A percentile compares a stretch with the other conserved stretches of the same genome.
Conservation (phyloP, 1,284 basidiomycete genomes). For the Retiboletus fuscus region DNA sequence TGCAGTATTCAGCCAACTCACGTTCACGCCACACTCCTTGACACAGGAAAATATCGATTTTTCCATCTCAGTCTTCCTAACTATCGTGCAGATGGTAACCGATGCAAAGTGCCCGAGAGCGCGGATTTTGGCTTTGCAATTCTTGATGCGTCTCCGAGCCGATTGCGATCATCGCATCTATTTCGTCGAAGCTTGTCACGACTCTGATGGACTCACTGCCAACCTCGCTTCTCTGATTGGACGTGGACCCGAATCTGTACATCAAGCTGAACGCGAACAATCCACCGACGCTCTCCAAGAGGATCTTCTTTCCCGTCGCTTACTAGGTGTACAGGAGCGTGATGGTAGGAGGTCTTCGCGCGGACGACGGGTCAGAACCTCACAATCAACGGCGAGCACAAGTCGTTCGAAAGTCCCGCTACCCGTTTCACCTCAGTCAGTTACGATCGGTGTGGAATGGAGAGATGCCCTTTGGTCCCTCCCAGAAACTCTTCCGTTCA, state of each 20-base stretch:
- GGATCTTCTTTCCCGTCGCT: constrained; percentile 59
- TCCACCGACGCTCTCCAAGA: constrained; percentile 47
- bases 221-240: constrained; percentile 68
- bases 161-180: constrained; percentile 93
- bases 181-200: constrained; percentile 64
- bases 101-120: constrained; percentile 69
- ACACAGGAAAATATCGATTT: constrained; percentile 59
- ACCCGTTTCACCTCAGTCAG: too few species aligned
- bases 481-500: constrained; percentile 82
- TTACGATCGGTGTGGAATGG: too few species aligned
- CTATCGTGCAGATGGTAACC: constrained; percentile 59
- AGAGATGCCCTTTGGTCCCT: constrained; percentile 80
- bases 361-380: constrained; percentile 62
- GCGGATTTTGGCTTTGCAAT: constrained; percentile 84
- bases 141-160: constrained; percentile 89
- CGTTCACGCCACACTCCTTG: constrained; percentile 72
- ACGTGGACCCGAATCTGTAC: constrained; percentile 50
- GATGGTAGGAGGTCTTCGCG: constrained; percentile 68
- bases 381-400: constrained; percentile 67
- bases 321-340: constrained; percentile 64
- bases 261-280: constrained; percentile 45
- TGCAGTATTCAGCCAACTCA: constrained; percentile 73
- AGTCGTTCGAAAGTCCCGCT: constrained; percentile 78
- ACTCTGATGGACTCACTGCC: constrained; percentile 64
- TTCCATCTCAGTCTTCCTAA: constrained; percentile 64